Evolutionary conservation across 495 filamentous ascomycete genomes (phyloP).

Genomic region (Aspergillus incahuasiensis): DNA sequence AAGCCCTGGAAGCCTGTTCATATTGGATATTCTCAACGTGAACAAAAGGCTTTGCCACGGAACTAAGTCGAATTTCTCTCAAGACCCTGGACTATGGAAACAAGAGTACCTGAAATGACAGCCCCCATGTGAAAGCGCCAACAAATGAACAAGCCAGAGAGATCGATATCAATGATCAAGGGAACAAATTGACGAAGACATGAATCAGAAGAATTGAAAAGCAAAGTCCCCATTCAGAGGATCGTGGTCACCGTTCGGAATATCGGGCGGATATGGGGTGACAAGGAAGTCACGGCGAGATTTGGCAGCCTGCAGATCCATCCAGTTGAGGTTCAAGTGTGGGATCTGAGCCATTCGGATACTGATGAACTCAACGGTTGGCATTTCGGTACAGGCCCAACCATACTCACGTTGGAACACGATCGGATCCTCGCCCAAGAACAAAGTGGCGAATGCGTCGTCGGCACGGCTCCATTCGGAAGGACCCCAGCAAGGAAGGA

Average conservation of each 20-base stretch:
- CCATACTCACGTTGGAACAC: conserved; percentile 4
- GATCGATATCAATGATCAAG: neutral
- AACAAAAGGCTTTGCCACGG: neutral
- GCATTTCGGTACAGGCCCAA: neutral
- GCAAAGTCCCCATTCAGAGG: neutral
- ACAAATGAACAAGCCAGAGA: neutral
- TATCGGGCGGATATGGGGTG: neutral
- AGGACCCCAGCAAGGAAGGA: conserved; percentile 2
- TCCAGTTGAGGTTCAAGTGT: conserved; percentile 6
- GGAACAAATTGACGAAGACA: neutral
- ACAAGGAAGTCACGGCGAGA: neutral
- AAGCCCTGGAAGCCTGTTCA: conserved; percentile 19
- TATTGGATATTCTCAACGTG: conserved; percentile 15
- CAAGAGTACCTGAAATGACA: neutral
- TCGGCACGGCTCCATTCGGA: conserved; percentile 7
- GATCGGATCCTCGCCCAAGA: conserved; percentile 9
- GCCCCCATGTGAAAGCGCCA: neutral
- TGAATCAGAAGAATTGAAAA: neutral
- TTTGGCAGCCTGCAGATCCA: neutral
- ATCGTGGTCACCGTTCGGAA: neutral
- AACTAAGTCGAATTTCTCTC: neutral
- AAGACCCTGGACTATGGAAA: neutral
- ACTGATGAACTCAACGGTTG: conserved; percentile 13
- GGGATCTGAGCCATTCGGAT: conserved; percentile 17
- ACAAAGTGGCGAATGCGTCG: conserved; percentile 13